Base-by-base conservation (phyloP, 2,329 filamentous ascomycete species). In the Neofusicoccum ribis region DNA sequence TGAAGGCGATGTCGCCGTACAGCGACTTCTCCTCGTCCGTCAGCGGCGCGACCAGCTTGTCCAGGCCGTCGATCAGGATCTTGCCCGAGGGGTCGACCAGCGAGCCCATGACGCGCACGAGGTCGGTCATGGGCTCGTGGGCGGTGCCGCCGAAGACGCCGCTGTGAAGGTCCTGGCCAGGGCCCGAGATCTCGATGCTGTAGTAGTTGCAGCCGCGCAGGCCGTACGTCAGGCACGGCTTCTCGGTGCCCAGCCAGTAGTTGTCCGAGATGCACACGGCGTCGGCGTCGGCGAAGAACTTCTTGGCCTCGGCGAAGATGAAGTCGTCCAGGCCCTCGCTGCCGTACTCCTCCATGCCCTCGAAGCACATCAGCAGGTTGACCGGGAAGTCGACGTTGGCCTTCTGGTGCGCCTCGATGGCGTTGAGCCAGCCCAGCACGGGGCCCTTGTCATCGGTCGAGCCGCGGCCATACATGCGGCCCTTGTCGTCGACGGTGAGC, bases 341-440 rank as follows among this genome's bases (percentile, higher is more conserved):
- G 59, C 95, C 95, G 77, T 96, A 97, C 83, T 99, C 95, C 82
- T 99, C 95, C 95, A 99, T 99, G 56, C 95, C 95, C 84, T 99
- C 95, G 72, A 99, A 98, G 84, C 95, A 99, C 92, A 97, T 98
- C 69, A 99, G 87, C 70, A 99, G 85, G 82, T 99, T 99, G 75
- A 99, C 95, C 8, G 95, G 95, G 77, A 99, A 92, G 60, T 97
- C 94, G 51, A 98, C 84, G 65, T 92, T 92, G 41, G 93, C 93
- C 84, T 96, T 95, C 80, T 97, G 90, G 83, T 99, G 95, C 47
- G 95, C 93, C 81, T 99, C 93, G 70, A 99, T 98, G 70, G 93
- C 93, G 77, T 99, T 99, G 71, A 99, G 80, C 95, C 95, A 99
- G 72, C 95, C 95, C 64, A 99, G 84, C 31, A 99, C 94, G 17